A percentile compares a stretch with the other conserved stretches of the same genome.
These are phyloP conservation scores for Linum usitatissimum DNA, from an alignment of 345 rosid species.

Conservation along the genomic window DNA sequence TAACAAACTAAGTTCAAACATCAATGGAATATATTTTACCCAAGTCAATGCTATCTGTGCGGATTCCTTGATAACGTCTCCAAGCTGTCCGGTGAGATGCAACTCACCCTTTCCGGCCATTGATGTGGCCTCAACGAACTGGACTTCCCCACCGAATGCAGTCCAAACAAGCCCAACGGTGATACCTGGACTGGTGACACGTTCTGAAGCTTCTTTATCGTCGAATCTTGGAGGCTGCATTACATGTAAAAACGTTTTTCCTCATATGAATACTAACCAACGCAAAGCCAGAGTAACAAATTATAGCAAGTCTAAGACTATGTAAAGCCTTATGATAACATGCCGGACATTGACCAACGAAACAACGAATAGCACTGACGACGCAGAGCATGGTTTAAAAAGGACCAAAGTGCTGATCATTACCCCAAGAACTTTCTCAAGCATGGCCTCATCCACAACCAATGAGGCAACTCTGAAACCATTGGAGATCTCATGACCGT, in stretches of 20 bases:
- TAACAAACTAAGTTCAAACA: not conserved
- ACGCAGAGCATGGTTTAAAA: too few species aligned
- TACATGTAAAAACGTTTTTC: slow-evolving; percentile 9
- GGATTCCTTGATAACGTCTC: slow-evolving; percentile 97
- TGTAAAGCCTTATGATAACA: not conserved
- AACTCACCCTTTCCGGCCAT: slow-evolving; percentile 90
- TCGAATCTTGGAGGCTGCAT: slow-evolving; percentile 93
- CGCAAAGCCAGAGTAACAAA: not conserved
- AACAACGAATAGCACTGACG: not conserved
- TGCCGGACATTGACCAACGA: not conserved
- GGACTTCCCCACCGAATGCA: slow-evolving; percentile 94
- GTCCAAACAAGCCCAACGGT: slow-evolving; percentile 99
- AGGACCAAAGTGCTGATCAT: not conserved
- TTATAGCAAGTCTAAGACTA: not conserved
- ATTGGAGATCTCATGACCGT: slow-evolving; percentile 59
- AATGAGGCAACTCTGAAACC: slow-evolving; percentile 59
- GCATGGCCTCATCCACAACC: slow-evolving; percentile 79
- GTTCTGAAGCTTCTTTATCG: slow-evolving; percentile 86
- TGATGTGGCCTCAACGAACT: slow-evolving; percentile 86
- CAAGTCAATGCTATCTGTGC: slow-evolving; percentile 97
- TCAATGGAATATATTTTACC: slow-evolving; percentile 37
- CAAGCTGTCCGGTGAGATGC: slow-evolving; percentile 96
- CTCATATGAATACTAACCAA: not conserved
- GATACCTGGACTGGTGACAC: slow-evolving; percentile 83
- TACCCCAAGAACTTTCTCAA: slow-evolving; percentile 96